phyloP scores from a whole-genome alignment of 176 grass and related monocot genomes.

The Cenchrus fungigraminus region DNA sequence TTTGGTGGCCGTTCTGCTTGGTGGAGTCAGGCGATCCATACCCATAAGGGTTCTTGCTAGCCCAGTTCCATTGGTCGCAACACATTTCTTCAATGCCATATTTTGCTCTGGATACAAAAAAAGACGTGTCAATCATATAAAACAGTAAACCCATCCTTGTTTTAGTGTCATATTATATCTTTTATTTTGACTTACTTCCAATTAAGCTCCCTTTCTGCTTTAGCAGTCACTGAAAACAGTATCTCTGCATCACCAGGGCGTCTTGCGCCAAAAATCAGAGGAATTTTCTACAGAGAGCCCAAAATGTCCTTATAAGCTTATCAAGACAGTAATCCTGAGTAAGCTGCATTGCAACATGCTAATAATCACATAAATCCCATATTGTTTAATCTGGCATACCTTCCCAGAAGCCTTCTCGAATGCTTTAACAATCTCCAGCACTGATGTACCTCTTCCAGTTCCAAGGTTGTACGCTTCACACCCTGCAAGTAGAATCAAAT shows the following conservation, averaged over 20 bases:
- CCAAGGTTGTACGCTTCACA: conserved; percentile 94
- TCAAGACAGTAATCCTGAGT: background rate
- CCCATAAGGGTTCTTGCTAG: conserved; percentile 81
- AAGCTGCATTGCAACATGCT: background rate
- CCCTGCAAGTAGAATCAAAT: conserved; percentile 50
- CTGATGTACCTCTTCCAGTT: conserved; percentile 94
- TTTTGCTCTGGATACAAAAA: conserved; percentile 55
- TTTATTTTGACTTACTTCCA: conserved; percentile 69
- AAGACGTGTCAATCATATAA: background rate
- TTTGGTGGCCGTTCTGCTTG: conserved; percentile 49
- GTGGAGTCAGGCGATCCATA: conserved; percentile 52
- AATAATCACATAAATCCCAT: background rate
- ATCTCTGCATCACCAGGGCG: conserved; percentile 82
- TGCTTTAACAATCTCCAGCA: conserved; percentile 91
- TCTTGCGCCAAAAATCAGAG: conserved; percentile 65
- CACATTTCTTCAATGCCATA: conserved; percentile 84
- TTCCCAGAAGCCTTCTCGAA: conserved; percentile 96
- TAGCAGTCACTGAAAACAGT: conserved; percentile 69
- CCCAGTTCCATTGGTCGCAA: conserved; percentile 82
- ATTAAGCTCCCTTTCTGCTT: conserved; percentile 83
- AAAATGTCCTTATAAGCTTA: background rate
- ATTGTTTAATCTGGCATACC: conserved; percentile 52
- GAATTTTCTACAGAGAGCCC: conserved; percentile 65
- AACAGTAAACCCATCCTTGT: background rate
- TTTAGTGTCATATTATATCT: background rate